Evolutionary conservation across 306 rosid species (phyloP).

Genomic region (Acacia confusa): DNA sequence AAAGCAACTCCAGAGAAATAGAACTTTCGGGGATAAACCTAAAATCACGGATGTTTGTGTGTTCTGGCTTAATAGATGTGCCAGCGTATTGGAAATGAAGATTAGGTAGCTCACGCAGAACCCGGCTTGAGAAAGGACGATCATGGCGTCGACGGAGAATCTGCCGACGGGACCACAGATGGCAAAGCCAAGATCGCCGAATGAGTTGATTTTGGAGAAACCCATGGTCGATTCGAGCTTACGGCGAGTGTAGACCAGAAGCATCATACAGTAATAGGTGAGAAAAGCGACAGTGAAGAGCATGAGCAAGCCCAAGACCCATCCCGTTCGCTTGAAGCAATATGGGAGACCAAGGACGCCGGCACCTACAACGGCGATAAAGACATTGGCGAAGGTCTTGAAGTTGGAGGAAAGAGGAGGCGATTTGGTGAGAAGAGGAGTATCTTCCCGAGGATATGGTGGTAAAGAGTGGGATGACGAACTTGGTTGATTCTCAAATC

Average conservation of each 20-base stretch:
- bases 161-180: constrained; percentile 58
- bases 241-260: constrained; percentile 63
- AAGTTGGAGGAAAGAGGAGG: constrained; percentile 48
- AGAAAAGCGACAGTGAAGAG: constrained; percentile 53
- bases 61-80: constrained; percentile 26
- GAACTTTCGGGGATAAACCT: constrained; percentile 47
- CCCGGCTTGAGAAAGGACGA: constrained; percentile 66
- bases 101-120: constrained; percentile 74
- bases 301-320: constrained; percentile 54
- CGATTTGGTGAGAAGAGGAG: constrained; percentile 51
- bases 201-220: constrained; percentile 52
- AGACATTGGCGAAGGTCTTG: constrained; percentile 70
- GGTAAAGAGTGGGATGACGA: constrained; percentile 52
- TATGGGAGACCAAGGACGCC: constrained; percentile 79
- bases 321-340: constrained; percentile 66
- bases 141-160: constrained; percentile 58
- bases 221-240: constrained; percentile 47
- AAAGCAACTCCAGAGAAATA: constrained; percentile 63
- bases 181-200: constrained; percentile 67
- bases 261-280: constrained; percentile 80
- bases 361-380: constrained; percentile 70
- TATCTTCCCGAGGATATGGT: constrained; percentile 49
- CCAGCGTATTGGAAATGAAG: constrained; percentile 56
- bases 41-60: constrained; percentile 22
- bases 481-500: constrained; percentile 42